Base-by-base conservation (phyloP, 1,284 basidiomycete species). In the Melampsora americana region DNA sequence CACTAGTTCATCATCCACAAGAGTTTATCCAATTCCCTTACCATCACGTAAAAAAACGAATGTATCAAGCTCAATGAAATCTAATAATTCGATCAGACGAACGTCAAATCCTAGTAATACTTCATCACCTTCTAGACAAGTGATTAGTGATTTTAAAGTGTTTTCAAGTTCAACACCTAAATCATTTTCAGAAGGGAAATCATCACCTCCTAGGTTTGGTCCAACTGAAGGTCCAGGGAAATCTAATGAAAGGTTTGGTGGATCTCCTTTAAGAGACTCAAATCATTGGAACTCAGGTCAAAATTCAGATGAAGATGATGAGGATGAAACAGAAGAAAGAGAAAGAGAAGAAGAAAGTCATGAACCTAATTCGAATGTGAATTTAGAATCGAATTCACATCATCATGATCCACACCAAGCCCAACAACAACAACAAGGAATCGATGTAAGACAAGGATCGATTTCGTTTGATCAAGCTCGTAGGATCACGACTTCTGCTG, bases 21-120 rank as follows among this genome's bases (percentile, higher is more conserved):
- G 84, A 20, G 73, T 79, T 79, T 82, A 79, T 80, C 86, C 77
- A 84, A 88, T 83, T 82, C 87, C 65, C 83, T 84, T 23, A 82
- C 84, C 46, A 81, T 83, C 69, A 78, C 82, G 66, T 20, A 77
- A 77, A 60, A 80, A 82, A 59, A 79, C 83, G 32, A 72, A 83
- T 83, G 6, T 5, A 6, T 42, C 5, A 42, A 42, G 39, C n/a
- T n/a, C n/a, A n/a, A n/a, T n/a, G n/a, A n/a, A n/a, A n/a, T n/a
- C n/a, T n/a, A 42, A 35, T 35, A 3, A 42, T 44, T 83, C 83
- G 80, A 83, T 83, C 80, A 78, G 83, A 80, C 77, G 82, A 6
- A 78, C 53, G 61, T 76, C n/a, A 42, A 35, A n/a, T n/a, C n/a
- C 39, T 5, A 42, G 6, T 1, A 42, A 11, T 42, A 69, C 61